Evolutionary conservation across 2,329 filamentous ascomycete genomes (phyloP), one percentile per base, ranked within the genome.

Genomic region (Epichloe festucae): DNA sequence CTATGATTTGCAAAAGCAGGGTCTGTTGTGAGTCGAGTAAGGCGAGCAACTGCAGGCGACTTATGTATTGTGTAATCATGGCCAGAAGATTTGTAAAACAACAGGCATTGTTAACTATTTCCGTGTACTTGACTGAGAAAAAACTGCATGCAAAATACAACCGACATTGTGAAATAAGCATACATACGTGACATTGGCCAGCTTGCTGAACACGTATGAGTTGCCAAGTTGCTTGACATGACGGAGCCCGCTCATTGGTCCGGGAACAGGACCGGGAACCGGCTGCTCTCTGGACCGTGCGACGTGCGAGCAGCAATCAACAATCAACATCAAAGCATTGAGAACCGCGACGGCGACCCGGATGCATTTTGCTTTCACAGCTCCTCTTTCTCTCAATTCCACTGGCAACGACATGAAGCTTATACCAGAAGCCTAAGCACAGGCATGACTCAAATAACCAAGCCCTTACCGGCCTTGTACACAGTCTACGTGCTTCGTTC

Each of bases 401-500:
- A n/a, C 50, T 11, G 12, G 46, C 40, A 31, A 53, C 43, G 49
- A 34, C 17, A 21, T 41, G 23, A 21, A n/a, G 12, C 14, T 12
- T 17, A 27, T 31, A n/a, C 8, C 38, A 21, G 15, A 14, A 38
- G 47, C 17, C 27, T 27, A 23, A 42, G 48, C 36, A 21, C 47
- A 58, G 60, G 56, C 56, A 77, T 76, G 71, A 58, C 69, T 12
- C 62, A 65, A 38, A 59, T 70, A 46, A 55, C 65, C 21, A 78
- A 74, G 58, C 82, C 75, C 0, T 88, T 97, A 21, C 91, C 91
- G 10, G 84, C 90, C 1, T 84, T 96, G 57, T 97, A 97, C 64
- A 89, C 87, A 58, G 94, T 93, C 64, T 97, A 98, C 65, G 78
- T 97, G 15, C 78, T 97, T 38, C 85, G 90, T 19, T 96, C 91